These are phyloP conservation scores for Gremmenia infestans DNA, from an alignment of 2,329 filamentous ascomycete genomes.

Conservation along the genomic window DNA sequence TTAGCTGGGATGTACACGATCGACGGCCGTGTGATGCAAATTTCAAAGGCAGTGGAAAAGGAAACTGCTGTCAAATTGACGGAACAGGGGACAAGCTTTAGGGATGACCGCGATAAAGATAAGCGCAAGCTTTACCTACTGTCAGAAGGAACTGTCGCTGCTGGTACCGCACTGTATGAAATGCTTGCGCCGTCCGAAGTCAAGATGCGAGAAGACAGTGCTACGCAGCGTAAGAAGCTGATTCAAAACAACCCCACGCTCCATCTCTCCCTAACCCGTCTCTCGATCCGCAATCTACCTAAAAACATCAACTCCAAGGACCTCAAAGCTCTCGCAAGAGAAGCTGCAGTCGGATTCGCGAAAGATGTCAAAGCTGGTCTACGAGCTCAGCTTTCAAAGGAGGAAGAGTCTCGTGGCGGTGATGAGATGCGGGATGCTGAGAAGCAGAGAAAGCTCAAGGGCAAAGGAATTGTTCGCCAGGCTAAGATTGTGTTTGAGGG, in stretches of 20 bases:
- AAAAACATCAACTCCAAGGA: conserved; percentile 78
- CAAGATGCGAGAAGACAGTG: conserved; percentile 82
- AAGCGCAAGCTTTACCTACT: conserved; percentile 87
- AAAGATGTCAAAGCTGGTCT: conserved; percentile 76
- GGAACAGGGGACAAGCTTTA: conserved; percentile 57
- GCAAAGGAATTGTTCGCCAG: conserved; percentile 84
- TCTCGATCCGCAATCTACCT: conserved; percentile 89
- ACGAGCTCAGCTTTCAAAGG: conserved; percentile 77
- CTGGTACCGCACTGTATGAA: conserved; percentile 72
- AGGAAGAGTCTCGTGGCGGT: conserved; percentile 77
- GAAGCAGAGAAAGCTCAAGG: conserved; percentile 70
- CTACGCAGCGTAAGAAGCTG: conserved; percentile 80
- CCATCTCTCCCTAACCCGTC: conserved; percentile 81
- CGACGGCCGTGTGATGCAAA: conserved; percentile 79
- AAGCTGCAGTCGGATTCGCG: conserved; percentile 92
- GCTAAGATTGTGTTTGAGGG: conserved; percentile 94
- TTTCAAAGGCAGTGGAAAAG: conserved; percentile 81
- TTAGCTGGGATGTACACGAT: conserved; percentile 82
- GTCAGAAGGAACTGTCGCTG: conserved; percentile 75
- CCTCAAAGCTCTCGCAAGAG: conserved; percentile 82
- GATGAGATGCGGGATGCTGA: conserved; percentile 79
- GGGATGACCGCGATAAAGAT: conserved; percentile 70
- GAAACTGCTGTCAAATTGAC: conserved; percentile 72
- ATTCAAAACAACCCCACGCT: conserved; percentile 88
- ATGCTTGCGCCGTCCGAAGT: conserved; percentile 74